Percentiles rank a stretch among this genome's conserved stretches.
These are phyloP conservation scores for Ophiocordyceps robertsii DNA, from an alignment of 2,329 filamentous ascomycete genomes.

Conservation along the genomic window DNA sequence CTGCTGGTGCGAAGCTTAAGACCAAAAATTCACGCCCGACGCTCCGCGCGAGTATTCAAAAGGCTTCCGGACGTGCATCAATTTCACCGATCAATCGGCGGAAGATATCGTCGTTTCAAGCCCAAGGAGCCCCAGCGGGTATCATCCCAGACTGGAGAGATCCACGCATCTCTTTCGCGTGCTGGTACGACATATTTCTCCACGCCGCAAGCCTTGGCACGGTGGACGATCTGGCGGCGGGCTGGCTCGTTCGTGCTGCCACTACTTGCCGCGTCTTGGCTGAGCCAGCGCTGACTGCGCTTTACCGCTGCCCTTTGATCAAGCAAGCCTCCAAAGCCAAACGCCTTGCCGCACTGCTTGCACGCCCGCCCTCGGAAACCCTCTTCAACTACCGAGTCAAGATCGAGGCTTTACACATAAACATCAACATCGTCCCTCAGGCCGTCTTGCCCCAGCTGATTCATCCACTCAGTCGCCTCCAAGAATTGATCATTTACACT, in stretches of 20 bases:
- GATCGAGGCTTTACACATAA: conserved; percentile 55
- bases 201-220: conserved; percentile 42
- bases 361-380: conserved; percentile 33
- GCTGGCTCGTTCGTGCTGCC: conserved; percentile 54
- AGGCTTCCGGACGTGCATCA: conserved; percentile 8
- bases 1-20: neutral
- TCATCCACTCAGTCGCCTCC: conserved; percentile 49
- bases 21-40: neutral
- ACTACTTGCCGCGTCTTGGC: conserved; percentile 50
- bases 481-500: conserved; percentile 59
- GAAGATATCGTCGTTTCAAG: neutral
- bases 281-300: conserved; percentile 58
- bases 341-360: conserved; percentile 38
- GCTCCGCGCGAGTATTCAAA: conserved; percentile 1
- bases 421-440: conserved; percentile 49
- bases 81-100: conserved; percentile 5
- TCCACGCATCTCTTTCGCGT: conserved; percentile 46
- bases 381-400: conserved; percentile 56
- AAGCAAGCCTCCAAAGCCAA: conserved; percentile 29
- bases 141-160: conserved; percentile 41
- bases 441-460: conserved; percentile 37
- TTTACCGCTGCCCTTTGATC: conserved; percentile 59
- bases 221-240: conserved; percentile 29
- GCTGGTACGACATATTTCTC: conserved; percentile 57
- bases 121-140: conserved; percentile 2